phyloP scores from a whole-genome alignment of 2,329 filamentous ascomycete species.

The Camillea tinctor region DNA sequence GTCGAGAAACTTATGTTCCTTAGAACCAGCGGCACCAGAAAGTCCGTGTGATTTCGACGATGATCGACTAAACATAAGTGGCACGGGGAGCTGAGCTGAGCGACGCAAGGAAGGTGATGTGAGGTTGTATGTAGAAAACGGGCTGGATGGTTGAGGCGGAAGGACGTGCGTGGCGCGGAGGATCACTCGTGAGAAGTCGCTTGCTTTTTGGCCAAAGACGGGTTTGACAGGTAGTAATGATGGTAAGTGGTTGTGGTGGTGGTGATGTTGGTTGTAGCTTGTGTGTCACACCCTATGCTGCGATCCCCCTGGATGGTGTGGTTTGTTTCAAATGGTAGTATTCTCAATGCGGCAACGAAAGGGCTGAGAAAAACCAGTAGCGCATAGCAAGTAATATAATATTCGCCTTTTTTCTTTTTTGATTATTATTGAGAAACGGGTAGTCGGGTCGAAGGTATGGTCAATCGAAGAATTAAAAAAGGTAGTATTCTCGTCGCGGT shows the following conservation, averaged over 20 bases:
- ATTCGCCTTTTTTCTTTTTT: too few species aligned
- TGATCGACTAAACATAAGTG: constrained; percentile 47
- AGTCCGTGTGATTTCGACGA: constrained; percentile 38
- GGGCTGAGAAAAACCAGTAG: constrained; percentile 3
- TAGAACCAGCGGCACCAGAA: constrained; percentile 25
- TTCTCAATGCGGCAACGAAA: constrained; percentile 18
- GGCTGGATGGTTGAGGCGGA: neutral
- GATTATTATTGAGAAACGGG: neutral
- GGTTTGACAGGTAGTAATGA: constrained; percentile 1
- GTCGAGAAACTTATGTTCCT: constrained; percentile 39
- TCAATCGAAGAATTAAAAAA: neutral
- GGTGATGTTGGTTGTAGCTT: neutral
- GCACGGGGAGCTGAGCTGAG: constrained; percentile 12
- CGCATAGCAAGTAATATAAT: constrained; percentile 13
- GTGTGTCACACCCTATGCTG: constrained; percentile 16
- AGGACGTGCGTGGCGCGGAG: neutral
- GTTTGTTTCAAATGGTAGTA: constrained; percentile 24
- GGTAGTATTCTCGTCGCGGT: neutral
- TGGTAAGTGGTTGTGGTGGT: constrained; percentile 1
- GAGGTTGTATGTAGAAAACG: constrained; percentile 7
- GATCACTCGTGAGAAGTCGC: neutral
- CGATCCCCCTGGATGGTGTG: constrained; percentile 12
- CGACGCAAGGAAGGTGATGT: constrained; percentile 12
- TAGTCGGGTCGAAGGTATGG: constrained; percentile 1
- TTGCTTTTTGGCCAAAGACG: neutral